Evolutionary conservation across 139 green algal genomes (phyloP).

Genomic region (Raphidocelis subcapitata): DNA sequence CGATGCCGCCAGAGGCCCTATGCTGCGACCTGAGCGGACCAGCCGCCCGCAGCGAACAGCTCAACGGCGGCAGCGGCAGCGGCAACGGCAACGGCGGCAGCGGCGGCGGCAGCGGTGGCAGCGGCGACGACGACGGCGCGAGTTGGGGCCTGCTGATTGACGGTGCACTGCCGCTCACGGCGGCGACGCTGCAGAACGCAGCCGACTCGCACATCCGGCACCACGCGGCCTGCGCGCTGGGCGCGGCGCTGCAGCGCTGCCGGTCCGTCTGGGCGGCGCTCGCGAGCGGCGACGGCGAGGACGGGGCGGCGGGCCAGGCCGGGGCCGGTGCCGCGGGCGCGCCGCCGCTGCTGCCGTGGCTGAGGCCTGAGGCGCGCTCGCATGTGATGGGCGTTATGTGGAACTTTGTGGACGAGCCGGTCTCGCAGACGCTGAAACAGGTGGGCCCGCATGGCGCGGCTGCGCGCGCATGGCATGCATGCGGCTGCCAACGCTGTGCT

Average conservation of each 20-base stretch:
- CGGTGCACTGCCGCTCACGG: constrained; percentile 47
- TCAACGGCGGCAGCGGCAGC: too few relatives aligned
- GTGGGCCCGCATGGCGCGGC: constrained; percentile 10
- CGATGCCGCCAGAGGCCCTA: constrained; percentile 39
- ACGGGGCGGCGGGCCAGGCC: not conserved
- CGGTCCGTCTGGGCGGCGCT: constrained; percentile 34
- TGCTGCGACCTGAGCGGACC: constrained; percentile 15
- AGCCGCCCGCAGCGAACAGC: too few relatives aligned
- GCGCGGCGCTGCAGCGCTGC: constrained; percentile 33
- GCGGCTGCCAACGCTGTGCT: not conserved
- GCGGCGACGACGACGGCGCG: too few relatives aligned
- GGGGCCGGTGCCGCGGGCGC: not conserved
- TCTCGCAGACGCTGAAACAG: constrained; percentile 60
- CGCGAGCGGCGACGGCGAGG: not conserved
- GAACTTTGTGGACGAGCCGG: constrained; percentile 55
- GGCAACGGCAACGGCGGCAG: not conserved
- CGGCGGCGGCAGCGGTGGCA: too few relatives aligned
- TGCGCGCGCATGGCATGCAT: not conserved
- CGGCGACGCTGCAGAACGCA: constrained; percentile 29
- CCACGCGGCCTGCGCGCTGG: constrained; percentile 49
- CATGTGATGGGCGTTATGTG: constrained; percentile 50
- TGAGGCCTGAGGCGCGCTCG: constrained; percentile 2
- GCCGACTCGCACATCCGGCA: constrained; percentile 67
- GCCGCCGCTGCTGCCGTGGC: constrained; percentile 2
- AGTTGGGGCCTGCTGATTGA: constrained; percentile 53